Base-by-base conservation (phyloP, 345 rosid genomes). In the Eucalyptus cladocalyx region DNA sequence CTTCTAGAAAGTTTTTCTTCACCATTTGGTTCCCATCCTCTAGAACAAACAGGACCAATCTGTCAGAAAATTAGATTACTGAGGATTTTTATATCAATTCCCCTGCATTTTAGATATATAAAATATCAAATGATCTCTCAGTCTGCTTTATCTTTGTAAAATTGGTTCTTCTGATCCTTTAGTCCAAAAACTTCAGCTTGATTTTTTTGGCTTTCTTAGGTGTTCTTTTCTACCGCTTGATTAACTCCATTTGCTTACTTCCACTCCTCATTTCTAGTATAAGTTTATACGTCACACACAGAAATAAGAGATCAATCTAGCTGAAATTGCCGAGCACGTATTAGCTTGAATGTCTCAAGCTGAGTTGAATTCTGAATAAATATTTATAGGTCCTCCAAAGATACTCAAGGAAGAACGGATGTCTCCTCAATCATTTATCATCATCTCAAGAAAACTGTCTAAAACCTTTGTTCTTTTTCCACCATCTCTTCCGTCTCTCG, bases 1-100 rank as follows among this genome's bases (percentile, higher is more conserved):
- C 72, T 62, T 62, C 72, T 62, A 62, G 5, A 65, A 65, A 30
- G 18, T 30, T 65, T n/a, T 65, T 65, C 34, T 65, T 65, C 37
- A n/a, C 10, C 72, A 65, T n/a, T 2, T 65, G 5, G 10, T 65
- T 30, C 5, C 2, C 0, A 3, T 65, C 69, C 18, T 30, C 4
- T 4, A 0, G 34, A 62, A 30, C 69, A 62, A 12, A 62, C 5
- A 30, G 0, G 9, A 62, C 9, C 34, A 62, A 28, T 7, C n/a
- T n/a, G n/a, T n/a, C n/a, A n/a, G n/a, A n/a, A 62, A 30, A 28
- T 62, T 4, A 30, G 0, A 13, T 62, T 62, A 13, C 9, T 13
- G 1, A 62, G 3, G 32, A 1, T 62, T 62, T 62, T 62, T 30
- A 28, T 30, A 30, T 28, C 18, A 14, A 62, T 28, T 62, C 1